Conservation (phyloP, 2,329 filamentous ascomycete species). For the Fusarium torulosum region DNA sequence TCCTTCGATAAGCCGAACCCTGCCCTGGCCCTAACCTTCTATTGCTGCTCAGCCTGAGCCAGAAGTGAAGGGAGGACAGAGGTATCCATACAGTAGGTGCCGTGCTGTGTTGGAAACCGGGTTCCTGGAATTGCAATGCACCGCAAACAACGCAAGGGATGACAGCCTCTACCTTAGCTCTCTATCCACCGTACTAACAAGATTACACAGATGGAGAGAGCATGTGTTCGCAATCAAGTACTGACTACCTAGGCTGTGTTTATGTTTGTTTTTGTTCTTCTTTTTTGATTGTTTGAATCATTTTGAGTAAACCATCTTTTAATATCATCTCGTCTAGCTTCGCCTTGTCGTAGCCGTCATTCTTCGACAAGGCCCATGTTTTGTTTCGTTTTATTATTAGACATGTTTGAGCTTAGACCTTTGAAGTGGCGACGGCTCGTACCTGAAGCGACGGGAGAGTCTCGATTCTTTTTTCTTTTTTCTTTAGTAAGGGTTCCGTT, state of each 20-base stretch:
- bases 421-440: slow-evolving; percentile 15
- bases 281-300: slow-evolving; percentile 5
- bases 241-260: too few species aligned
- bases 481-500: not conserved
- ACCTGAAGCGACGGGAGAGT: slow-evolving; percentile 15
- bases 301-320: not conserved
- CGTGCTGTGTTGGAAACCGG: slow-evolving; percentile 24
- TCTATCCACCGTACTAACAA: slow-evolving; percentile 3
- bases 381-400: slow-evolving; percentile 4
- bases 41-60: not conserved
- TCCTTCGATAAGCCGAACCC: slow-evolving; percentile 10
- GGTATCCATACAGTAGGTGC: not conserved
- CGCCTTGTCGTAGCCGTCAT: not conserved
- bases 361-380: not conserved
- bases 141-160: not conserved
- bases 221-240: too few species aligned
- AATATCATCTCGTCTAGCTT: not conserved
- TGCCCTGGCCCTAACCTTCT: slow-evolving; percentile 30
- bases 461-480: not conserved
- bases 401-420: slow-evolving; percentile 6
- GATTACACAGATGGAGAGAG: too few species aligned
- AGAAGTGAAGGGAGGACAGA: not conserved
- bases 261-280: not conserved
- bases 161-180: too few species aligned
- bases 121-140: slow-evolving; percentile 31